phyloP scores from a whole-genome alignment of 1,139 yeast species.

The Magnusiomyces paraingens region DNA sequence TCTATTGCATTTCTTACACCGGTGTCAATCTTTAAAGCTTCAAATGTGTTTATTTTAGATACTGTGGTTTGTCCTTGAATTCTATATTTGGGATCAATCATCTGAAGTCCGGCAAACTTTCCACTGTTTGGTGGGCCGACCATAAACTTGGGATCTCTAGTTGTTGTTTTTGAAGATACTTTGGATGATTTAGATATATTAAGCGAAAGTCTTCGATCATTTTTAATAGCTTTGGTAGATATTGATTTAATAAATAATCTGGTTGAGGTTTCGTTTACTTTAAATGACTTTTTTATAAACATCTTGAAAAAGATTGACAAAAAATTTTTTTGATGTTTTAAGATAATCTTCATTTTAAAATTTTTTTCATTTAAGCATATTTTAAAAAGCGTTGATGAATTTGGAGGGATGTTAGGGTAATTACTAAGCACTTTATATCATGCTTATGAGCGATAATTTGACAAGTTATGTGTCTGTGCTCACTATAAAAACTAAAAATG shows the following conservation, averaged over 20 bases:
- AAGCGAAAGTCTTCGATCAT: conserved; percentile 10
- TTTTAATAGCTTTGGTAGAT: conserved; percentile 5
- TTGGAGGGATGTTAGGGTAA: too few species aligned
- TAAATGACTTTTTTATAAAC: background rate
- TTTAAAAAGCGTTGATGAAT: too few species aligned
- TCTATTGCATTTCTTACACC: conserved; percentile 58
- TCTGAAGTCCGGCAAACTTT: conserved; percentile 32
- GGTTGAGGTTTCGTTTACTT: background rate
- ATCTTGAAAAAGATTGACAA: background rate
- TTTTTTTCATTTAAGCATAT: too few species aligned
- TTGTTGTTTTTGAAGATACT: background rate
- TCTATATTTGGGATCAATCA: conserved; percentile 30
- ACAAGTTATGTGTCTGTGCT: too few species aligned
- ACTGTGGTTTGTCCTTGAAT: conserved; percentile 35
- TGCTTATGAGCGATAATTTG: too few species aligned
- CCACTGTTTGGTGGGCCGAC: conserved; percentile 28
- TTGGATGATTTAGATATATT: background rate
- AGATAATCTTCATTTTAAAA: too few species aligned
- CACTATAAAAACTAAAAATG: too few species aligned
- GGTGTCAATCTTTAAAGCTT: conserved; percentile 59
- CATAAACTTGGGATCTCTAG: conserved; percentile 12
- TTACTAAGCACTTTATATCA: too few species aligned
- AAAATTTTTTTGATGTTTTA: too few species aligned
- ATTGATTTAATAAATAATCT: background rate
- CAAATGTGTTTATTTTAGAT: conserved; percentile 52